A percentile compares a stretch with the other conserved stretches of the same genome.
phyloP scores from a whole-genome alignment of 148 eudicot genomes.

The Arctostaphylos glauca region DNA sequence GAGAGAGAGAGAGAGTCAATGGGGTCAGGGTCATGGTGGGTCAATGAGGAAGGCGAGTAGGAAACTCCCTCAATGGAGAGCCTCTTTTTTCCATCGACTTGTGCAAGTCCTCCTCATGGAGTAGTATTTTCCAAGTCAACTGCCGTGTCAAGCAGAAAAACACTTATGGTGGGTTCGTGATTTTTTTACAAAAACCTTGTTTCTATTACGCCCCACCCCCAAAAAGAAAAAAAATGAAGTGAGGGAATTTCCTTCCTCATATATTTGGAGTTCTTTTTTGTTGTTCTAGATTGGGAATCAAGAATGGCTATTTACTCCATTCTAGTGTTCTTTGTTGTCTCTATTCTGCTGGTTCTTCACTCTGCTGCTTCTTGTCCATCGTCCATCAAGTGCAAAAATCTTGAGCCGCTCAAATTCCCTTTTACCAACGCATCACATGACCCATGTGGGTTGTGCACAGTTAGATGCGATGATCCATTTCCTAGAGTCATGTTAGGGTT shows the following conservation, averaged over 20 bases:
- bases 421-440: constrained; percentile 23
- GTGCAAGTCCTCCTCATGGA: neutral
- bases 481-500: constrained; percentile 19
- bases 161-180: neutral
- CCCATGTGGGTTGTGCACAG: constrained; percentile 26
- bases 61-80: neutral
- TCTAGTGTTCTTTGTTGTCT: neutral
- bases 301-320: neutral
- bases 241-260: neutral
- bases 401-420: constrained; percentile 25
- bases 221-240: neutral
- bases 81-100: neutral
- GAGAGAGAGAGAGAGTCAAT: too few species aligned
- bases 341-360: constrained; percentile 8
- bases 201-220: neutral
- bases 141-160: neutral
- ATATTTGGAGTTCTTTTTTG: neutral
- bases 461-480: constrained; percentile 23
- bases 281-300: neutral
- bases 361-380: constrained; percentile 25
- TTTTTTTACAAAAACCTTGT: neutral
- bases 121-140: neutral
- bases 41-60: constrained; percentile 5
- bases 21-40: constrained; percentile 42
- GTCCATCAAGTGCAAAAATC: constrained; percentile 26